phyloP scores from a whole-genome alignment of 805 yeast species.

The Lipomyces starkeyi region DNA sequence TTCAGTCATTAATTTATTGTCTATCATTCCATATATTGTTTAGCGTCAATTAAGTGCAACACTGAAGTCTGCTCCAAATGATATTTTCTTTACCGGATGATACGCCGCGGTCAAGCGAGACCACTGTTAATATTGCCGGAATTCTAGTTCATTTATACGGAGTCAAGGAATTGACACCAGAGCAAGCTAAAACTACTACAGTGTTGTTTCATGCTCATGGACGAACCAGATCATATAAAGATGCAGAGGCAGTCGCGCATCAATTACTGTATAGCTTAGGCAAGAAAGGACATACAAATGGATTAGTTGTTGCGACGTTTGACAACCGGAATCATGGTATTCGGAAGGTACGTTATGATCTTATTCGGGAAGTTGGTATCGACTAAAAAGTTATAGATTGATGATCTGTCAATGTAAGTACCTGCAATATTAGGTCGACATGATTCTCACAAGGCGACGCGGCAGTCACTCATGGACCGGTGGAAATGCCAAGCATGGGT shows the following conservation, averaged over 20 bases:
- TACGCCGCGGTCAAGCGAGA: constrained; percentile 31
- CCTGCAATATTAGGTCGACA: neutral
- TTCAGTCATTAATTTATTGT: no score
- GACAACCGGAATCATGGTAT: constrained; percentile 65
- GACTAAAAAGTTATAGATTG: neutral
- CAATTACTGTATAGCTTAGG: constrained; percentile 46
- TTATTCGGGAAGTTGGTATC: neutral
- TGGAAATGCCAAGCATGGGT: constrained; percentile 57
- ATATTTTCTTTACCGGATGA: constrained; percentile 30
- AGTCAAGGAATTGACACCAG: constrained; percentile 44
- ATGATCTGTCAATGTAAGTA: constrained; percentile 22
- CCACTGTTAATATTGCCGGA: constrained; percentile 51
- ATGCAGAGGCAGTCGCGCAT: constrained; percentile 52
- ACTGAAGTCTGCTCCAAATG: constrained; percentile 6
- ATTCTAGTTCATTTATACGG: constrained; percentile 55
- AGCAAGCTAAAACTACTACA: constrained; percentile 42
- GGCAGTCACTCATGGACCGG: constrained; percentile 54
- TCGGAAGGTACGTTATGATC: constrained; percentile 45
- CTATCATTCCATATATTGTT: no score
- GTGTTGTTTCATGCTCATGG: constrained; percentile 57
- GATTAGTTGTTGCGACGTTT: constrained; percentile 56
- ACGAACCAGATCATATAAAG: constrained; percentile 50
- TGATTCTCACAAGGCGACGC: neutral
- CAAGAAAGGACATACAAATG: constrained; percentile 25
- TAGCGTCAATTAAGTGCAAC: no score